These are phyloP conservation scores for Glycine tomentella DNA, from an alignment of 306 rosid species.

Conservation along the genomic window DNA sequence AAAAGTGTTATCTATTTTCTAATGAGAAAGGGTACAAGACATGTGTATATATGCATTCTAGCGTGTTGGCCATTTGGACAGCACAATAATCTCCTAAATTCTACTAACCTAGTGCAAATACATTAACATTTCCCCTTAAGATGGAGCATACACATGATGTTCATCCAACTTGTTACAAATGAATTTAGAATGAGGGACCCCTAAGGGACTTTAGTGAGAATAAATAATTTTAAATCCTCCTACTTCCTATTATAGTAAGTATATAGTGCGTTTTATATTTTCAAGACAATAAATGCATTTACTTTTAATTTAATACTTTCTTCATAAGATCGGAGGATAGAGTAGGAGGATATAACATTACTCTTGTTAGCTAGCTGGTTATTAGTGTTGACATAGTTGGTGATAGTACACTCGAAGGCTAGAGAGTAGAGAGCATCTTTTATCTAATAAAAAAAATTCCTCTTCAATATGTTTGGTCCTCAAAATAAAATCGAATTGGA, in stretches of 20 bases:
- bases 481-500: not conserved
- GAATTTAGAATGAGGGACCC: not conserved
- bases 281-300: not conserved
- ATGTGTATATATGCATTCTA: not conserved
- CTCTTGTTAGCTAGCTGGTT: not conserved
- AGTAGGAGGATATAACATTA: not conserved
- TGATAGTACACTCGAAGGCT: not conserved
- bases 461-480: not conserved
- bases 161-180: not conserved
- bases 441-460: not conserved
- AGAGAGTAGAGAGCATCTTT: not conserved
- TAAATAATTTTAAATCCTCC: not conserved
- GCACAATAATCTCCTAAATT: not conserved
- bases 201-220: not conserved
- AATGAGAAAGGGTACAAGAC: not conserved
- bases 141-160: not conserved
- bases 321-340: not conserved
- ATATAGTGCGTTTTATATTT: not conserved
- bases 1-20: slow-evolving; percentile 4
- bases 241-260: not conserved
- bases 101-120: not conserved
- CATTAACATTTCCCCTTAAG: not conserved
- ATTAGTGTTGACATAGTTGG: not conserved
- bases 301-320: not conserved
- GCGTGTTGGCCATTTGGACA: not conserved